Conservation (phyloP, 2,329 filamentous ascomycete genomes). For the Trichoderma cornu-damae region DNA sequence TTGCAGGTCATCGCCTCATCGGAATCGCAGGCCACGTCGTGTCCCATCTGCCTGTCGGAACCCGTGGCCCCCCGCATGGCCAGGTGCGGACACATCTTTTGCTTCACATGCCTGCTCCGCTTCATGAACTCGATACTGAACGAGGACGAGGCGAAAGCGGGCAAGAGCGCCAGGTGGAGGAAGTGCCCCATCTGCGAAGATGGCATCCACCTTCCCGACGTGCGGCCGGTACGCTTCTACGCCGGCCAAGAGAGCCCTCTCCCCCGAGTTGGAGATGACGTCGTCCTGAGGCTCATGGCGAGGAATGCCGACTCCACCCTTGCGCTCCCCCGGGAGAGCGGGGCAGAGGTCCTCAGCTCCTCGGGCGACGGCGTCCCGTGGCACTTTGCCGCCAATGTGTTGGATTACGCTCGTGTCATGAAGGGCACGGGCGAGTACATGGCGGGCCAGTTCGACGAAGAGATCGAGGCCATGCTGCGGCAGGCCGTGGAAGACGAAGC, state of each 20-base stretch:
- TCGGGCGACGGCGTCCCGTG: constrained; percentile 78
- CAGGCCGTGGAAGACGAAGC: constrained; percentile 87
- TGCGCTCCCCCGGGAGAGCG: constrained; percentile 77
- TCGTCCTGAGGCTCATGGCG: constrained; percentile 81
- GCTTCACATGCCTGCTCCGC: constrained; percentile 83
- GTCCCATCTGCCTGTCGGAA: constrained; percentile 89
- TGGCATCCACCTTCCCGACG: constrained; percentile 84
- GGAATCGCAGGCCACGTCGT: constrained; percentile 81
- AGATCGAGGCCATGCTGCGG: constrained; percentile 66
- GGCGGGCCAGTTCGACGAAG: constrained; percentile 69
- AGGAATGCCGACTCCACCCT: constrained; percentile 75
- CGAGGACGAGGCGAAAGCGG: constrained; percentile 61
- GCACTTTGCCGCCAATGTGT: constrained; percentile 89
- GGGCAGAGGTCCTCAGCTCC: constrained; percentile 60
- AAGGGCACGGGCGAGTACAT: constrained; percentile 90
- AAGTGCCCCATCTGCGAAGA: constrained; percentile 97
- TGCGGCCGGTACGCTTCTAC: constrained; percentile 85
- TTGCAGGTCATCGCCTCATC: constrained; percentile 87
- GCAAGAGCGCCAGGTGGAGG: constrained; percentile 76
- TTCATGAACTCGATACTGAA: constrained; percentile 84
- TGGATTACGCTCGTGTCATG: constrained; percentile 94
- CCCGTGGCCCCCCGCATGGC: constrained; percentile 96
- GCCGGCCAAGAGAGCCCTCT: constrained; percentile 77
- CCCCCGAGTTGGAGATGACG: constrained; percentile 79
- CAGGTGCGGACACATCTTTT: constrained; percentile 95